Percentiles rank a stretch among this genome's conserved stretches.
phyloP scores from a whole-genome alignment of 148 eudicot species.

The Diospyros lotus region DNA sequence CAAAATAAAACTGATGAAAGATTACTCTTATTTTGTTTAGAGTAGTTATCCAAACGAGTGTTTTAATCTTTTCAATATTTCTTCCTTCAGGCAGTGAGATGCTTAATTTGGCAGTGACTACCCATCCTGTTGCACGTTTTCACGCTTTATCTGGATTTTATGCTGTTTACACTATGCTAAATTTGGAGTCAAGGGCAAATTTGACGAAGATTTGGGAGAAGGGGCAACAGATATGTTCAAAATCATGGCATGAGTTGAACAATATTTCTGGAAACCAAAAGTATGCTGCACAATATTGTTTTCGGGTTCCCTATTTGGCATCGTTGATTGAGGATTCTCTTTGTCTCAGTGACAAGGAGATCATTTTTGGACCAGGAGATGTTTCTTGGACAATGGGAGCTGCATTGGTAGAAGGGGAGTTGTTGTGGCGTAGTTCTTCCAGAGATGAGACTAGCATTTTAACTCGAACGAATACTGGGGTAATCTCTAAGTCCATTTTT shows the following conservation, averaged over 20 bases:
- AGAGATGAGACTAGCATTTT: conserved; percentile 7
- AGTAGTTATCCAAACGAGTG: no score
- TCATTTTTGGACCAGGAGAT: conserved; percentile 73
- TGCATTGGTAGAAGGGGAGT: conserved; percentile 51
- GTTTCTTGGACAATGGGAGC: conserved; percentile 83
- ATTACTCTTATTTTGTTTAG: no score
- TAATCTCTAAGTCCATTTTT: conserved; percentile 23
- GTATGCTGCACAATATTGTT: conserved; percentile 46
- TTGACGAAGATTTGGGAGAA: conserved; percentile 53
- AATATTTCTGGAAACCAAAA: conserved; percentile 20
- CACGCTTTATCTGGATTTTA: conserved; percentile 88
- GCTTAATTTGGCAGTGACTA: conserved; percentile 16
- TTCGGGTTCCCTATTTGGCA: conserved; percentile 58
- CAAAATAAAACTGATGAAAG: no score
- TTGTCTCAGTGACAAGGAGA: conserved; percentile 42
- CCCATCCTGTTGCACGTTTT: conserved; percentile 34
- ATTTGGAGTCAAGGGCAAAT: conserved; percentile 48
- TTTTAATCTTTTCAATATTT: no score
- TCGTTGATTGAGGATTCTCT: conserved; percentile 61
- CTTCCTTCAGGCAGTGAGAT: conserved; percentile 32
- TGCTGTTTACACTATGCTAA: conserved; percentile 55
- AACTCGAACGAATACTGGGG: conserved; percentile 3
- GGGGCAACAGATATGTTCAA: conserved; percentile 51
- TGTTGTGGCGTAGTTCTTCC: conserved; percentile 27
- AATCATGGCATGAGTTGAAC: conserved; percentile 33